Base-by-base conservation (phyloP, 768 basidiomycete species). In the Tulasnella sp. region DNA sequence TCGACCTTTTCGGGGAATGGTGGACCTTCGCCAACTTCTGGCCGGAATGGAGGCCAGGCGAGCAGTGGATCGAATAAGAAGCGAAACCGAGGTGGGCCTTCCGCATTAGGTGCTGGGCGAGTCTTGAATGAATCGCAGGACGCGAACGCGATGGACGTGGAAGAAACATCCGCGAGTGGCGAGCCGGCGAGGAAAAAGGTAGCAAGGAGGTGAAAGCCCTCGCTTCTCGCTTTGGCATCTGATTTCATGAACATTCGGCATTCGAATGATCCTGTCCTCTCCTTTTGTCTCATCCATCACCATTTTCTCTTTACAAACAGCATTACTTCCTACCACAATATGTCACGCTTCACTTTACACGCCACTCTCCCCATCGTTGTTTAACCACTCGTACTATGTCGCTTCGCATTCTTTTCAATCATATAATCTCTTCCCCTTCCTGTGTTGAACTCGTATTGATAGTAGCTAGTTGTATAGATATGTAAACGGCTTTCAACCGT, bases 121-220 rank as follows among this genome's bases (percentile, higher is more conserved):
- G 60, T 41, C 43, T 48, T 52, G 19, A 55, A 27, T 26, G 29
- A 30, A 38, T 38, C 34, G 5, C 34, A 38, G 30, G 45, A 69
- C 54, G 66, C 71, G 24, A 79, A 80, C 51, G 79, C 77, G 62
- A 87, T 88, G 80, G 85, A 88, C 43, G 74, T 88, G 17, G 87
- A 89, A 65, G 87, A 88, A 15, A 15, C 34, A 15, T 7, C 34
- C 15, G 15, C 34, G 5, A 38, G 34, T 38, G 34, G 34, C 54
- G 85, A 86, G 15, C 77, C 86, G 56, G 86, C 88, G 67, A 74
- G 87, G 67, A 89, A 89, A 67, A 78, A 87, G 49, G 77, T 85
- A 32, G 77, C 85, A 9, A 75, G 86, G 66, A 75, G 86, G 63
- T 88, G 68, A 74, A 52, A 9, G 32, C 10, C 11, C 26, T 30